These are phyloP conservation scores for Sphaceloma murrayae DNA, from an alignment of 2,329 filamentous ascomycete species.

Conservation along the genomic window DNA sequence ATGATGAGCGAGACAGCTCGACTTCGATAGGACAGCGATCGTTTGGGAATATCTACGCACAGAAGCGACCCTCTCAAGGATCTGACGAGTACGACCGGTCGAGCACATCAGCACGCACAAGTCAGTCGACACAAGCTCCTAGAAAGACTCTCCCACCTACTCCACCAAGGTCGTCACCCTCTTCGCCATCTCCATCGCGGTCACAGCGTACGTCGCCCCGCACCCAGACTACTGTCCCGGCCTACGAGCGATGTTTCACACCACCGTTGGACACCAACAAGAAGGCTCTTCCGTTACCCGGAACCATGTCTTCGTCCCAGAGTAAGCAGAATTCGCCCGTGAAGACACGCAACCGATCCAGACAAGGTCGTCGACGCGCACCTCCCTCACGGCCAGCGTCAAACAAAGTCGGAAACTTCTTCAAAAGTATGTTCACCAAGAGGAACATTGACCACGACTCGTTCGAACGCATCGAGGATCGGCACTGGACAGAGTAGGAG, in stretches of 20 bases:
- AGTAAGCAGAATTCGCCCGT: neutral
- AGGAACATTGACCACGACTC: conserved; percentile 22
- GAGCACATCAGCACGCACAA: neutral
- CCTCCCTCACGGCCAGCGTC: neutral
- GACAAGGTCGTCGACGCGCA: neutral
- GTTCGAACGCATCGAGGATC: conserved; percentile 23
- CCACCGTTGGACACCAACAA: neutral
- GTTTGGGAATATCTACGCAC: neutral
- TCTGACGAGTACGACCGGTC: neutral
- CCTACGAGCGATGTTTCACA: conserved; percentile 9
- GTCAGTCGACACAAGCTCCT: neutral
- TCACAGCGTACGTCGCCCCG: neutral
- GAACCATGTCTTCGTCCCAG: conserved; percentile 12
- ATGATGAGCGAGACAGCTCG: neutral
- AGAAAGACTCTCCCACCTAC: neutral
- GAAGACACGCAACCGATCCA: neutral
- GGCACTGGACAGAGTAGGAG: conserved; percentile 27
- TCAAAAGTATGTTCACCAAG: conserved; percentile 24
- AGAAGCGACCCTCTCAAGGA: neutral
- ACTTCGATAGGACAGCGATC: neutral
- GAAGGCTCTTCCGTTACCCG: conserved; percentile 9
- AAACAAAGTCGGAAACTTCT: conserved; percentile 19
- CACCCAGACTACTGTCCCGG: neutral
- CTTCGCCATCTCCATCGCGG: neutral
- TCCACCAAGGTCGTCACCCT: neutral